Base-by-base conservation (phyloP, 2,329 filamentous ascomycete genomes). In the Fusarium verrucosum region DNA sequence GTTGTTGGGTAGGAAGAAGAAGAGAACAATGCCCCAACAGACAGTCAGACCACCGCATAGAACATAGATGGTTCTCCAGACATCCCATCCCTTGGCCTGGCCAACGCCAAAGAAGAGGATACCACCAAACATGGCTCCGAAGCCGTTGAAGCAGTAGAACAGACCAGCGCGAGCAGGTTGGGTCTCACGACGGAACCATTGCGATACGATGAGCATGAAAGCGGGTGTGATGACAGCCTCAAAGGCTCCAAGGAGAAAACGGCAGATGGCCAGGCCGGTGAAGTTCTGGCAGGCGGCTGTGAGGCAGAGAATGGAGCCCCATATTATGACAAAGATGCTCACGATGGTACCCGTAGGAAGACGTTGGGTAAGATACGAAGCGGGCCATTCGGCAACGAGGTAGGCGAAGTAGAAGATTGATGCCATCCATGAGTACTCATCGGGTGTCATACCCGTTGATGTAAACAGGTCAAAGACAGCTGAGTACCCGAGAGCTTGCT, bases 11-110 rank as follows among this genome's bases (percentile, higher is more conserved):
- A 86, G 77, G 26, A 78, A 71, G 40, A 77, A 68, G 49, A 79
- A 77, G 16, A 86, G 50, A 2, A 79, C 62, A 3, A 82, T 71
- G 0, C 77, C 81, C 78, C 82, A 82, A n/a, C 83, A 66, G 50
- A 83, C 78, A 0, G 83, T 86, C 2, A 76, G 65, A 0, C 79
- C 62, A 2, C 84, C 83, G 4, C 84, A 79, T 46, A 85, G 75
- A 53, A 83, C 80, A 67, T 82, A 86, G 76, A 86, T 81, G 74
- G 80, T 83, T 51, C 79, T 77, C 83, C 83, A 85, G 32, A 85
- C 73, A 20, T 72, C 70, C 66, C 71, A 73, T 30, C 79, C 74
- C 26, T 77, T 71, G 28, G 85, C 79, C 55, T 87, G 83, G 0
- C 84, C 85, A 7, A 86, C 78, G 1, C 79, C 84, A 47, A 82